Percentiles rank a stretch among this genome's conserved stretches.
phyloP scores from a whole-genome alignment of 805 yeast genomes.

The Myxozyma udenii region DNA sequence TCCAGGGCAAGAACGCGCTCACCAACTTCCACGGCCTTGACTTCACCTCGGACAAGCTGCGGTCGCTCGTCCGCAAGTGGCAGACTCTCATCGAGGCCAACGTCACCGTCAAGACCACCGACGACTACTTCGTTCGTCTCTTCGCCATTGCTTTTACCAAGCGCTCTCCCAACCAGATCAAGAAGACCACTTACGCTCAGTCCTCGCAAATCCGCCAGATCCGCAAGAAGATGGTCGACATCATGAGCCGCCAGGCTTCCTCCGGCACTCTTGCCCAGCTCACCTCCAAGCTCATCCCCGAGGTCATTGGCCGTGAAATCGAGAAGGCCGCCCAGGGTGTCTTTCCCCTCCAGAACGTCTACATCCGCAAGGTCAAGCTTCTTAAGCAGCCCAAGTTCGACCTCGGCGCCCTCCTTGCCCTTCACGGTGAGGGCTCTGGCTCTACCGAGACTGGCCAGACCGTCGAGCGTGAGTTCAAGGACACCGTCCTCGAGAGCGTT shows the following conservation, averaged over 20 bases:
- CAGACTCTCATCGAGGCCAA: constrained; percentile 97
- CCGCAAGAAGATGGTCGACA: constrained; percentile 94
- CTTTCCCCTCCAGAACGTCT: constrained; percentile 97
- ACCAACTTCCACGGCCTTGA: constrained; percentile 99
- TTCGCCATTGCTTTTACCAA: constrained; percentile 98
- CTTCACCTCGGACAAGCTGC: constrained; percentile 96
- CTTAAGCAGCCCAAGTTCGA: constrained; percentile 99
- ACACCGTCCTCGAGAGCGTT: constrained; percentile 96
- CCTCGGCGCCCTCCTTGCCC: constrained; percentile 90
- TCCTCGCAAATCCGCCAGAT: constrained; percentile 95
- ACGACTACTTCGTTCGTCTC: constrained; percentile 93
- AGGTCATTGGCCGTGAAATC: constrained; percentile 97
- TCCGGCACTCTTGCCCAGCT: constrained; percentile 94
- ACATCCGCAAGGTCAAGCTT: constrained; percentile 97
- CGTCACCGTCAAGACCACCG: constrained; percentile 96
- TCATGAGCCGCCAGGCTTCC: constrained; percentile 94
- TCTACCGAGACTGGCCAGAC: constrained; percentile 97
- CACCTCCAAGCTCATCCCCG: constrained; percentile 96
- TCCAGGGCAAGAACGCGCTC: constrained; percentile 96
- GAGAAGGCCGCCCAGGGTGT: constrained; percentile 92
- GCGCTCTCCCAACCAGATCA: constrained; percentile 94
- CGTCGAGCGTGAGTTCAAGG: constrained; percentile 93
- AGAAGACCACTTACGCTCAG: constrained; percentile 97
- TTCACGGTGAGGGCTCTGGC: constrained; percentile 91
- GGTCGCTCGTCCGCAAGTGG: constrained; percentile 98